A percentile compares a stretch with the other conserved stretches of the same genome.
Conservation (phyloP, 805 yeast genomes). For the Metschnikowia gelsemii region DNA sequence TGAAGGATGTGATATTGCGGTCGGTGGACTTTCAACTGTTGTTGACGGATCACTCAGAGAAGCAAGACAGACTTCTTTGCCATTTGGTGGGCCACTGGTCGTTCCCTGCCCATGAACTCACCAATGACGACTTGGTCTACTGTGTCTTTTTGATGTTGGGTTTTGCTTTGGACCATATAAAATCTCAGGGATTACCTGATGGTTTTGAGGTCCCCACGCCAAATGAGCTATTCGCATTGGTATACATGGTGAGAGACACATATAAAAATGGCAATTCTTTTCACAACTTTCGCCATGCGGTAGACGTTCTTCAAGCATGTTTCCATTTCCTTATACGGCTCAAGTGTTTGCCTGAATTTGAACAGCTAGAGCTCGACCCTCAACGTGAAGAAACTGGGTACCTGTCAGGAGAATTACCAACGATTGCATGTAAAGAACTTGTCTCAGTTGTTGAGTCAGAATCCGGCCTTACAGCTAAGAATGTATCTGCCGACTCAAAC, state of each 20-base stretch:
- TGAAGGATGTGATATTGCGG: slow-evolving; percentile 27
- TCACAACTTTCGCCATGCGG: slow-evolving; percentile 94
- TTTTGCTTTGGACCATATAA: slow-evolving; percentile 37
- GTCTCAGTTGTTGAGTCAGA: slow-evolving; percentile 7
- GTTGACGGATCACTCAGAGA: slow-evolving; percentile 25
- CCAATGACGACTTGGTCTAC: slow-evolving; percentile 63
- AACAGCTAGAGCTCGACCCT: slow-evolving; percentile 36
- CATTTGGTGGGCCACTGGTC: slow-evolving; percentile 59
- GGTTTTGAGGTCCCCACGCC: slow-evolving; percentile 20
- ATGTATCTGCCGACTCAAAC: neutral
- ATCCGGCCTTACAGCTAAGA: neutral
- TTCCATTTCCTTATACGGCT: slow-evolving; percentile 57
- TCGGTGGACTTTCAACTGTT: slow-evolving; percentile 33
- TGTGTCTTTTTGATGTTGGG: slow-evolving; percentile 57
- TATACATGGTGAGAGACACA: slow-evolving; percentile 69
- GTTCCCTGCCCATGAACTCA: slow-evolving; percentile 65
- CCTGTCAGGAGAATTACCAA: slow-evolving; percentile 9
- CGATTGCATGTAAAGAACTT: slow-evolving; percentile 7
- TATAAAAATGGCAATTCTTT: slow-evolving; percentile 86
- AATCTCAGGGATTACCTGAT: slow-evolving; percentile 8
- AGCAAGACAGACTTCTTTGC: slow-evolving; percentile 30
- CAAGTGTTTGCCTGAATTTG: slow-evolving; percentile 38
- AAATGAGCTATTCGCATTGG: slow-evolving; percentile 54
- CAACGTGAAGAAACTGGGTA: slow-evolving; percentile 28
- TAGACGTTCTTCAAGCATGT: slow-evolving; percentile 91